Evolutionary conservation across 345 rosid genomes (phyloP), one percentile per base, ranked within the genome.

Genomic region (Erodium maritimum): DNA sequence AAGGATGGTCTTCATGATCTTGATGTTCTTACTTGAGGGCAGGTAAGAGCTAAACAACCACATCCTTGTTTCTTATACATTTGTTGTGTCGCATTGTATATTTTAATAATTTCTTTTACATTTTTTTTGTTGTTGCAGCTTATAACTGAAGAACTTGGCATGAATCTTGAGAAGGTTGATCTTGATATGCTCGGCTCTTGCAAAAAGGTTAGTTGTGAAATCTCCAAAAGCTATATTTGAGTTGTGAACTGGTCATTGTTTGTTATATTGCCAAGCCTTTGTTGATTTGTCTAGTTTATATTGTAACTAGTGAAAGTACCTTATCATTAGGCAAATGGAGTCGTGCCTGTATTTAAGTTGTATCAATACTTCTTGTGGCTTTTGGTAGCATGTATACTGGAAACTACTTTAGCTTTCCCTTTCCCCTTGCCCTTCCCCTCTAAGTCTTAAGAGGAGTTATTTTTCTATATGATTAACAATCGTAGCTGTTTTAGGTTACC

Each of bases 81-180:
- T 54, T 25, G 61, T 18, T 63, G 21, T 17, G 42, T 59, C 34
- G 34, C 21, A 50, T 63, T 51, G 61, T 19, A 21, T 10, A 14
- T 54, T 17, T 1, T 3, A 3, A 50, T 18, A 50, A 34, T 48
- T 22, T 59, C 17, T 23, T 25, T 23, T 19, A 42, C 54, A 52
- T 16, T 54, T n/a, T n/a, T n/a, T n/a, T n/a, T 25, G 7, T 11
- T 33, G 37, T 62, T 67, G 52, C 65, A 93, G 99, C 75, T 93
- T 33, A 85, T 90, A 62, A 90, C 95, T n/a, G 99, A 89, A 72
- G 99, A 93, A 71, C 79, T 90, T 59, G 99, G 99, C 48, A 81
- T 83, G 87, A 86, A 87, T 70, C 95, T 93, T 18, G 99, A 93
- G 57, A 93, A 89, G 63, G 88, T 87, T 59, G 90, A 89, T 61